These are phyloP conservation scores for Pharus latifolius DNA, from an alignment of 176 grass and related monocot species.

Conservation along the genomic window DNA sequence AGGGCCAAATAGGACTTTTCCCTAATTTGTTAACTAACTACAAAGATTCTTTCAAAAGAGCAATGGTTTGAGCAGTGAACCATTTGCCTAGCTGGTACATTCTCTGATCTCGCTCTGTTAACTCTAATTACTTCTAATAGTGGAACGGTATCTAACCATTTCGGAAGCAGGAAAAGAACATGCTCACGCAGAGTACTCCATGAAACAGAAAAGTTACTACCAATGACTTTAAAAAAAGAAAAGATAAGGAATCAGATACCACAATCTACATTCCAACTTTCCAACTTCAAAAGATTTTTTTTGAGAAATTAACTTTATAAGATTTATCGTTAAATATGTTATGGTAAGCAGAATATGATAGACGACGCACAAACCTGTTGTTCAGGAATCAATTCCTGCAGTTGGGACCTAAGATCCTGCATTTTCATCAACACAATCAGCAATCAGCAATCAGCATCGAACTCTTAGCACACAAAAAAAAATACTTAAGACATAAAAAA, in stretches of 20 bases:
- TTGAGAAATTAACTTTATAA: no score
- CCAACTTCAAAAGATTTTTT: background rate
- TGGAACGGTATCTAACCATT: background rate
- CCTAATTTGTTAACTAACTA: no score
- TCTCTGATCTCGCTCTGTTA: background rate
- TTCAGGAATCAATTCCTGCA: conserved; percentile 96
- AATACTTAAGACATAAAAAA: background rate
- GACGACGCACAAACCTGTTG: conserved; percentile 52
- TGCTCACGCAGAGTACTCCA: background rate
- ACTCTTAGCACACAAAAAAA: background rate
- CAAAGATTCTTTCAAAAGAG: background rate
- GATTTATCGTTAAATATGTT: no score
- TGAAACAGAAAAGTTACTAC: background rate
- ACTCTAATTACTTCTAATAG: background rate
- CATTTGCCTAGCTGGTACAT: background rate
- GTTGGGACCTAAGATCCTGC: conserved; percentile 86
- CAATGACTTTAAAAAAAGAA: background rate
- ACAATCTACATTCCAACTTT: background rate
- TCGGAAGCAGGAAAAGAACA: conserved; percentile 2
- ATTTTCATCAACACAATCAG: conserved; percentile 26
- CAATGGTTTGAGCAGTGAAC: background rate
- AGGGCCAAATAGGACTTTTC: no score
- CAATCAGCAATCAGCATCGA: background rate
- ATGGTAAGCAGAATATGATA: background rate
- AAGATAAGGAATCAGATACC: conserved; percentile 17